Evolutionary conservation across 768 basidiomycete genomes (phyloP), one percentile per base, ranked within the genome.

Genomic region (Suillus fuscotomentosus): DNA sequence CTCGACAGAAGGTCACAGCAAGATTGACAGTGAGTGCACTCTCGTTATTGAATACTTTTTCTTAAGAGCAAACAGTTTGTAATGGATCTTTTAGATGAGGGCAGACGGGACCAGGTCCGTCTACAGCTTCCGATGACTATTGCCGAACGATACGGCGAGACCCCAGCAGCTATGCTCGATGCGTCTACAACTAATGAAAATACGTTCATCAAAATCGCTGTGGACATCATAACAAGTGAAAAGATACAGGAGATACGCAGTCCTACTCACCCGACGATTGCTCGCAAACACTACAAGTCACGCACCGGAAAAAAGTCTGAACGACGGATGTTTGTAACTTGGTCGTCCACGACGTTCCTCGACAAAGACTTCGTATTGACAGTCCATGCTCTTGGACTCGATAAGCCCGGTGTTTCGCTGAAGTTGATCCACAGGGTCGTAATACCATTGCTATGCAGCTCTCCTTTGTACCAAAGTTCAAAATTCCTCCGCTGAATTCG

Each of bases 351-450:
- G 2, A 72, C 72, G 1, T 83, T 82, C 67, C 77, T 88, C 17
- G 72, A 73, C 0, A 66, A 76, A 8, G 86, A 88, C 66, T 86
- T 89, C 45, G 79, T 87, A 4, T 66, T 89, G 36, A 74, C 79
- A 1, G 76, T 88, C 27, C 72, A 78, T 27, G 83, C 86, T 0
- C 74, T 81, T 2, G 82, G 76, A 5, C 71, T 88, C 2, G 86
- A 87, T 67, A 67, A 72, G 9, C 85, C 88, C 80, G 86, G 10
- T 87, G 86, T 65, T 83, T 88, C 68, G 85, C 81, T 1, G 85
- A 88, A 66, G 67, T 78, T 2, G 73, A 77, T 54, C 15, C n/a
- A n/a, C 39, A 45, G 7, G 41, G 64, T 43, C 42, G 71, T 62
- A 50, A 67, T 61, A 81, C 82, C 0, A 68, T 85, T 2, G 85